Conservation (phyloP, 768 basidiomycete genomes). For the Udeniomyces megalosporus region DNA sequence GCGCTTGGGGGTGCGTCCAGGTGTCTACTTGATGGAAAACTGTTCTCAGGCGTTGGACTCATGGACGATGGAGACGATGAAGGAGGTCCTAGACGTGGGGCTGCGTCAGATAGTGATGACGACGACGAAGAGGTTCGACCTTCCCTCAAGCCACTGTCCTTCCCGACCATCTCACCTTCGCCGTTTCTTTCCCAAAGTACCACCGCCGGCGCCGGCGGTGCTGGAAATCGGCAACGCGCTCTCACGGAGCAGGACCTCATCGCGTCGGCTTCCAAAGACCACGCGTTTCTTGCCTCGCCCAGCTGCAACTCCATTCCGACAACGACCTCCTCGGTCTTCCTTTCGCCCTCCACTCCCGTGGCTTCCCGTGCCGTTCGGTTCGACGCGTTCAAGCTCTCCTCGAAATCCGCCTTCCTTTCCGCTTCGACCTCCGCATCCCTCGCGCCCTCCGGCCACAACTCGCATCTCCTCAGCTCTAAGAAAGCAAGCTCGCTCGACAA, state of each 20-base stretch:
- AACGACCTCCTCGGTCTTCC: conserved; percentile 7
- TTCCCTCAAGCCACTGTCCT: not conserved
- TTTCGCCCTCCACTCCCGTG: not conserved
- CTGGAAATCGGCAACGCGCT: not conserved
- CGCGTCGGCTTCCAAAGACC: not conserved
- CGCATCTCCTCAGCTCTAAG: conserved; percentile 4
- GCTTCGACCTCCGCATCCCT: not conserved
- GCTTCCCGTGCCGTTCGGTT: not conserved
- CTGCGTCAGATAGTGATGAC: not conserved
- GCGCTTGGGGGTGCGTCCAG: not conserved
- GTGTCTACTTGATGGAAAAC: not conserved
- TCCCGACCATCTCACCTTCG: conserved; percentile 5
- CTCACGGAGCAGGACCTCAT: conserved; percentile 15
- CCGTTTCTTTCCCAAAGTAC: not conserved
- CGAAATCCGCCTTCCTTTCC: not conserved
- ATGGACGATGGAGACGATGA: not conserved
- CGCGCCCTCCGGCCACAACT: not conserved
- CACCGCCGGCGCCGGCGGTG: not conserved
- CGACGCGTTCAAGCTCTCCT: not conserved
- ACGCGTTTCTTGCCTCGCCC: conserved; percentile 3
- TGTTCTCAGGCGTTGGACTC: not conserved
- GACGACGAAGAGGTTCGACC: not conserved
- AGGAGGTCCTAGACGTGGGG: not conserved
- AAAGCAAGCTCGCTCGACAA: conserved; percentile 14
- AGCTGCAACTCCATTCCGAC: not conserved